These are phyloP conservation scores for Globisporangium splendens DNA, from an alignment of 352 stramenopile genomes.

Conservation along the genomic window DNA sequence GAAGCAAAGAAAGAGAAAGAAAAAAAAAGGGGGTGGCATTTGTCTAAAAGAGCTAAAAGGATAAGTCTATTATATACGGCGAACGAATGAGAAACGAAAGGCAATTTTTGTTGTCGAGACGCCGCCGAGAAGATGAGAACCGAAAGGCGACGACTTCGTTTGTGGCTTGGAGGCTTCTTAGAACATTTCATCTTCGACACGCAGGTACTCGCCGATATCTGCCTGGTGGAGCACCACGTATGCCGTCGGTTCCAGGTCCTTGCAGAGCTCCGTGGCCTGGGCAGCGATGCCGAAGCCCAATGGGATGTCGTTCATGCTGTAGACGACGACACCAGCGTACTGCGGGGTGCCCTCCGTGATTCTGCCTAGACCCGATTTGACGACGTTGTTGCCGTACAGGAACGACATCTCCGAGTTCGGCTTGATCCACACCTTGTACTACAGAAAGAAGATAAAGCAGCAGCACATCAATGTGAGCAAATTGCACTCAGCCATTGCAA, in stretches of 20 bases:
- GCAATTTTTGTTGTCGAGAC: no score
- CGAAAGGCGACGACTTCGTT: neutral
- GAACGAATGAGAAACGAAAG: constrained; percentile 10
- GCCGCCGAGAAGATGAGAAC: neutral
- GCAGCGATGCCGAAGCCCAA: constrained; percentile 98
- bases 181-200: constrained; percentile 98
- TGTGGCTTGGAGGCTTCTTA: constrained; percentile 58
- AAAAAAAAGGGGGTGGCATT: constrained; percentile 1
- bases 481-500: neutral
- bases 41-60: constrained; percentile 15
- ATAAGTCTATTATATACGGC: constrained; percentile 63
- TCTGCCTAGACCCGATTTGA: constrained; percentile 96
- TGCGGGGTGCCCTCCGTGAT: constrained; percentile 98
- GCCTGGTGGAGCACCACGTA: constrained; percentile 99
- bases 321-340: constrained; percentile 98
- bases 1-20: constrained; percentile 17
- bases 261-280: constrained; percentile 93
- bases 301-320: constrained; percentile 98
- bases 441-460: constrained; percentile 4
- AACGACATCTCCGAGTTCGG: constrained; percentile 99
- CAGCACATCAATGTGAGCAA: neutral
- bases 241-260: constrained; percentile 94
- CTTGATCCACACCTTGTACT: constrained; percentile 99
- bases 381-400: constrained; percentile 99
- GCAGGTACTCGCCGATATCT: constrained; percentile 99